Percentiles rank a stretch among this genome's conserved stretches.
These are phyloP conservation scores for Elongisporangium undulatum DNA, from an alignment of 352 stramenopile genomes.

Conservation along the genomic window DNA sequence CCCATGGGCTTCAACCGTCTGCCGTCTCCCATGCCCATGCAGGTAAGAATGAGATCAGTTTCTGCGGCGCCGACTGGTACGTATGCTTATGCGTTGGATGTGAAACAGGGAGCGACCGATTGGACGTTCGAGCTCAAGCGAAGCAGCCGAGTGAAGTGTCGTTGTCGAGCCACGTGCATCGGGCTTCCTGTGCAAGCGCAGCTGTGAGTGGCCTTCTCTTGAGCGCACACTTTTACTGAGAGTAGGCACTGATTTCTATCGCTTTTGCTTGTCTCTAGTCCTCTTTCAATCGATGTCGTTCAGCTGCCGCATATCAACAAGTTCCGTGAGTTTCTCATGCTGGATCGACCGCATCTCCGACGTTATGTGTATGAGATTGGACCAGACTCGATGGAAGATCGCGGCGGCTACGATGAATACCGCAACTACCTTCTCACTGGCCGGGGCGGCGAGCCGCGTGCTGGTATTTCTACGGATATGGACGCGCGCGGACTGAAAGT, in stretches of 20 bases:
- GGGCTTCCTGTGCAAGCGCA: conserved; percentile 12
- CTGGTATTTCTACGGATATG: conserved; percentile 52
- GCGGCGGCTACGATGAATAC: conserved; percentile 56
- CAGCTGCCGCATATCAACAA: conserved; percentile 55
- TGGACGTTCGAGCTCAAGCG: conserved; percentile 35
- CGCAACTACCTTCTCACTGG: conserved; percentile 56
- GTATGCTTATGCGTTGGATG: background rate
- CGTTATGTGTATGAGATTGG: conserved; percentile 67
- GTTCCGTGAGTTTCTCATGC: conserved; percentile 61
- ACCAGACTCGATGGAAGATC: conserved; percentile 48
- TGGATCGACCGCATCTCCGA: conserved; percentile 40
- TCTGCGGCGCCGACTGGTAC: background rate
- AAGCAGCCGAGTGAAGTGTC: conserved; percentile 28
- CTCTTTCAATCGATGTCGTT: conserved; percentile 55
- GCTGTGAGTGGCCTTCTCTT: conserved; percentile 8
- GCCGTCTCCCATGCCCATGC: background rate
- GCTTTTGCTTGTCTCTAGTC: conserved; percentile 24
- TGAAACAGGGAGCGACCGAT: conserved; percentile 21
- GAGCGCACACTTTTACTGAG: background rate
- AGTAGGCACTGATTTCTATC: conserved; percentile 3
- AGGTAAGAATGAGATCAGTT: background rate
- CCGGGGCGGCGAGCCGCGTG: conserved; percentile 35
- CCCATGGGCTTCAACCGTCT: background rate
- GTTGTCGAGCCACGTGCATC: conserved; percentile 21
- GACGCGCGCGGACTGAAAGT: conserved; percentile 65